phyloP scores from a whole-genome alignment of 2,329 filamentous ascomycete species.

The Cordyceps cateniannulata region DNA sequence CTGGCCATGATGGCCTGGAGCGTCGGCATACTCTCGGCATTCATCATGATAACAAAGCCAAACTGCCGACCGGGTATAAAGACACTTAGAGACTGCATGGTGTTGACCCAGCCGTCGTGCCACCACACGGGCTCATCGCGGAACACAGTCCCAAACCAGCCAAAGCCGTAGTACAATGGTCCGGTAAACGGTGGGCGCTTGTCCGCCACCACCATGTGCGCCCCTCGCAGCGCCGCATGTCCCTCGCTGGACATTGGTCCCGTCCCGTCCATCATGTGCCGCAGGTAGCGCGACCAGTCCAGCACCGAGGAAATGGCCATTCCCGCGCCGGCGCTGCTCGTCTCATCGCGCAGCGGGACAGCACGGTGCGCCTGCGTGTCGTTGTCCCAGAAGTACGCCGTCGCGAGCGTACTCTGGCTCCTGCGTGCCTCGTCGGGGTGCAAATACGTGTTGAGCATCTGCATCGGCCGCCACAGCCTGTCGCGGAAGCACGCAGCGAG shows the following conservation, averaged over 20 bases:
- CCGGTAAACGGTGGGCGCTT: slow-evolving; percentile 17
- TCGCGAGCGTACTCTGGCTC: slow-evolving; percentile 25
- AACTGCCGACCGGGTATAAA: slow-evolving; percentile 22
- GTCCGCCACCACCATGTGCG: slow-evolving; percentile 16
- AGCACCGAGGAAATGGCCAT: slow-evolving; percentile 33
- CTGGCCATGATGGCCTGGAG: slow-evolving; percentile 19
- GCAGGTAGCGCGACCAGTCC: slow-evolving; percentile 31
- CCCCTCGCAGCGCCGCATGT: slow-evolving; percentile 20
- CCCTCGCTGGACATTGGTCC: slow-evolving; percentile 22
- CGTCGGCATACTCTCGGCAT: slow-evolving; percentile 13
- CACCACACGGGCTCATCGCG: slow-evolving; percentile 20
- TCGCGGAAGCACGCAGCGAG: slow-evolving; percentile 33
- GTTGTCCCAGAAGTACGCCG: slow-evolving; percentile 32
- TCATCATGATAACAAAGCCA: slow-evolving; percentile 22
- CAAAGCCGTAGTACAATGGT: slow-evolving; percentile 18
- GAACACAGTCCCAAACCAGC: slow-evolving; percentile 19
- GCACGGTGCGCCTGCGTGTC: slow-evolving; percentile 20
- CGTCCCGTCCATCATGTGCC: slow-evolving; percentile 24
- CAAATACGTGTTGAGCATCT: slow-evolving; percentile 35
- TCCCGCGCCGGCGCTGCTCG: slow-evolving; percentile 35
- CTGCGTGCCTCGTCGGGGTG: slow-evolving; percentile 18
- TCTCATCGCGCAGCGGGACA: slow-evolving; percentile 22
- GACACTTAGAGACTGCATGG: slow-evolving; percentile 21
- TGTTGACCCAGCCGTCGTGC: slow-evolving; percentile 20
- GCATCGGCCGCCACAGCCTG: slow-evolving; percentile 35